Evolutionary conservation across 2,329 filamentous ascomycete genomes (phyloP).

Genomic region (Apiospora saccharicola): DNA sequence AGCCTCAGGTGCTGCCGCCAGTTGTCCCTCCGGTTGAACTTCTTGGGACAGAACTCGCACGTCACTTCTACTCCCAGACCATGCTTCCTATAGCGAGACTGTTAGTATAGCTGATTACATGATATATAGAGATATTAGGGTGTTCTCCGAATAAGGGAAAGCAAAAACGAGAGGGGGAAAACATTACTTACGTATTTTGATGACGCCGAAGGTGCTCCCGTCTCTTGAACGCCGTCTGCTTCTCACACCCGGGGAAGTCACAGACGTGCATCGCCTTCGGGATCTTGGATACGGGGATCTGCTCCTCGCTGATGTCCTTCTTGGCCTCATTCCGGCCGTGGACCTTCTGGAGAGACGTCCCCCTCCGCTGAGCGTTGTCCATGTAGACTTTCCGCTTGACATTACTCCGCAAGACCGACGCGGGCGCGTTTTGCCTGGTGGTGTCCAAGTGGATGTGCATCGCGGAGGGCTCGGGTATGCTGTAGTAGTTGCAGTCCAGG

Average conservation of each 20-base stretch:
- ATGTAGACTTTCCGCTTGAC: constrained; percentile 7
- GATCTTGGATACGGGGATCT: not conserved
- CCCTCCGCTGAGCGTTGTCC: constrained; percentile 9
- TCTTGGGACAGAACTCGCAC: constrained; percentile 35
- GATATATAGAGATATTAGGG: too few species aligned
- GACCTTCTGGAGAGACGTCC: constrained; percentile 4
- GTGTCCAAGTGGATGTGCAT: not conserved
- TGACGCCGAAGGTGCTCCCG: constrained; percentile 65
- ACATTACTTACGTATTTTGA: constrained; percentile 46
- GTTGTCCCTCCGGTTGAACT: constrained; percentile 50
- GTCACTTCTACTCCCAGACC: not conserved
- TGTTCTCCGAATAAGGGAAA: too few species aligned
- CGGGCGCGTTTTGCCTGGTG: not conserved
- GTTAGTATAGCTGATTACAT: not conserved
- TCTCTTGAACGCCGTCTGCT: constrained; percentile 53
- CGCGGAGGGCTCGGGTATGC: not conserved
- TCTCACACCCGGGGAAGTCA: constrained; percentile 27
- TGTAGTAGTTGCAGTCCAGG: constrained; percentile 12
- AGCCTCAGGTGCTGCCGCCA: constrained; percentile 47
- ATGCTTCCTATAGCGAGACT: not conserved
- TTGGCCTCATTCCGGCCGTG: constrained; percentile 29
- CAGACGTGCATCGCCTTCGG: not conserved
- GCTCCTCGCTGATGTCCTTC: constrained; percentile 25
- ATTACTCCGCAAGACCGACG: not conserved
- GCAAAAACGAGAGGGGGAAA: not conserved